Base-by-base conservation (phyloP, 768 basidiomycete species). In the Lactarius trivialis region DNA sequence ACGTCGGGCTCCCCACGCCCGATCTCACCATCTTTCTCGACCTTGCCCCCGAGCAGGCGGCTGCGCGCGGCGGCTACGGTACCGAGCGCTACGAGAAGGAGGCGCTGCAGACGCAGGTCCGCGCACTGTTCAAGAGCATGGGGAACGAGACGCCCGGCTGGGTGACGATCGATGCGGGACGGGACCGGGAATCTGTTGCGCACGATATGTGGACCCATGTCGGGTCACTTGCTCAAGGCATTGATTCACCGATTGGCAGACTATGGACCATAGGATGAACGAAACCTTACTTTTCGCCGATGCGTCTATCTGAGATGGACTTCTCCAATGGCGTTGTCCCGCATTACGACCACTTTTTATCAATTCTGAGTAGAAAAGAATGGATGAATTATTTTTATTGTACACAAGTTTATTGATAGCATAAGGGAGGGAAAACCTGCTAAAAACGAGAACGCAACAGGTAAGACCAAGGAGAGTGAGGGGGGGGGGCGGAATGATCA, bases 21-120 rank as follows among this genome's bases (percentile, higher is more conserved):
- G 97, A 98, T 71, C 73, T 96, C 41, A 86, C 87, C 0, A 68
- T 98, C 49, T 97, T 96, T 77, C 84, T 99, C 62, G 85, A 93
- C 67, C 80, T 98, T 63, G 75, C 84, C 0, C 86, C 91, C 0
- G 85, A 85, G 43, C 74, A 78, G 14, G 91, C 93, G 0, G 78
- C 78, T 43, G 69, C 72, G 49, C 82, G 96, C 15, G 89, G 86
- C 0, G 91, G 89, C 0, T 97, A 89, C 68, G 94, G 94, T 4
- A 81, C 82, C 57, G 94, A 96, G 74, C 79, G 93, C 43, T 96
- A 95, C 66, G 93, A 97, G 76, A 86, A 81, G 68, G 81, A 82
- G 63, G 88, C 88, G 60, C 78, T 92, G 75, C 92, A 94, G 71
- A 73, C 70, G 48, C 76, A 78, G 45, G 92, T 93, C 30, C 73